phyloP scores from a whole-genome alignment of 2,329 filamentous ascomycete species.

The Aspergillus japonicus region DNA sequence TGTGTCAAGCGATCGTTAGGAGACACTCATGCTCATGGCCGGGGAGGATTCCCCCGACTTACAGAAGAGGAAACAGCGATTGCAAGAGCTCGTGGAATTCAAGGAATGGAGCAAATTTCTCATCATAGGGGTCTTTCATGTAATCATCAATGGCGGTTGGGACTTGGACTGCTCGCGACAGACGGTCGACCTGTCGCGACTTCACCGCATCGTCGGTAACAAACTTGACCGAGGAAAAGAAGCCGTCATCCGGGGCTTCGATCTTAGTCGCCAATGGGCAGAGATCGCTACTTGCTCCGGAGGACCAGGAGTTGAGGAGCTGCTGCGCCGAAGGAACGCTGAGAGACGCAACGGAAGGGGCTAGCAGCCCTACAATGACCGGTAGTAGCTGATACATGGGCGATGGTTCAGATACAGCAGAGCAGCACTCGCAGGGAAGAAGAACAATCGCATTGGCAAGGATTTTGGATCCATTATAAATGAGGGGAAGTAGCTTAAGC shows the following conservation, averaged over 20 bases:
- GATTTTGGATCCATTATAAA: background rate
- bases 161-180: slow-evolving; percentile 57
- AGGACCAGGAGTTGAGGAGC: slow-evolving; percentile 17
- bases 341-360: slow-evolving; percentile 16
- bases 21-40: background rate
- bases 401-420: background rate
- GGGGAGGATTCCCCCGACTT: slow-evolving; percentile 10
- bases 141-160: slow-evolving; percentile 46
- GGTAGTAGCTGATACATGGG: background rate
- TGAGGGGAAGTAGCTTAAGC: slow-evolving; percentile 1
- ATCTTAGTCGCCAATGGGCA: slow-evolving; percentile 34
- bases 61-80: slow-evolving; percentile 53
- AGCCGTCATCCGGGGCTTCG: slow-evolving; percentile 26
- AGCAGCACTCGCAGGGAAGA: background rate
- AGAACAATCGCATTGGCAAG: background rate
- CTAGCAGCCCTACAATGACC: slow-evolving; percentile 10
- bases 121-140: slow-evolving; percentile 52
- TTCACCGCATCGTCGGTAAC: slow-evolving; percentile 30
- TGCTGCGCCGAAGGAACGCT: slow-evolving; percentile 28
- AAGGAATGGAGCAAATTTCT: slow-evolving; percentile 59
- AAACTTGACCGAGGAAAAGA: slow-evolving; percentile 30
- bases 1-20: slow-evolving; percentile 22
- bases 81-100: slow-evolving; percentile 53
- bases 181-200: slow-evolving; percentile 47
- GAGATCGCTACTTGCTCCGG: slow-evolving; percentile 14